These are phyloP conservation scores for Camellia oleifera DNA, from an alignment of 179 eudicot species.

Conservation along the genomic window DNA sequence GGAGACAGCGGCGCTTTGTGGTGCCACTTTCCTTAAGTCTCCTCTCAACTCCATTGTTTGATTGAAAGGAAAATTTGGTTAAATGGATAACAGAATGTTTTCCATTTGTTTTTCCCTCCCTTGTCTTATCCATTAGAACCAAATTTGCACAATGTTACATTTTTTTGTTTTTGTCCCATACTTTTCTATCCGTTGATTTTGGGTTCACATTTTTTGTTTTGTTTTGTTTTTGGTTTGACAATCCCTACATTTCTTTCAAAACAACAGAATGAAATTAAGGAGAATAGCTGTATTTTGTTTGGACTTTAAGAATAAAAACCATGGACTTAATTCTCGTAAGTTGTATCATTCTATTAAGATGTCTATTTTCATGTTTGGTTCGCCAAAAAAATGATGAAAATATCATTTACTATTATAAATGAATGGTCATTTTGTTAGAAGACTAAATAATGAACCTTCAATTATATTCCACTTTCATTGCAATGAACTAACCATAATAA, in stretches of 20 bases:
- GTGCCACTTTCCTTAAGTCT: conserved; percentile 17
- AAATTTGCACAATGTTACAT: neutral
- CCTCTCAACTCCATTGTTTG: neutral
- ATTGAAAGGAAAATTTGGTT: neutral
- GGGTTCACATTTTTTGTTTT: no score
- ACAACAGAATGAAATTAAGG: no score
- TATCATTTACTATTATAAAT: no score
- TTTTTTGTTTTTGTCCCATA: neutral
- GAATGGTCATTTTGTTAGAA: no score
- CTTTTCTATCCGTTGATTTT: neutral
- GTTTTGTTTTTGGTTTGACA: no score
- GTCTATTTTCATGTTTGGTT: no score
- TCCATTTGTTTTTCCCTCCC: neutral
- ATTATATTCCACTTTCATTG: no score
- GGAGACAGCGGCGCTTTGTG: conserved; percentile 13
- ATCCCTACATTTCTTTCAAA: neutral
- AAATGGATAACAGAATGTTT: neutral
- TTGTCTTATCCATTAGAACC: neutral
- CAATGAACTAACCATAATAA: no score
- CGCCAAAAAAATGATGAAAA: no score
- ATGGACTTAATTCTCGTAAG: no score
- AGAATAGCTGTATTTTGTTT: neutral
- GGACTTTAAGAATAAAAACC: neutral
- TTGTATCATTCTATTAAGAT: no score
- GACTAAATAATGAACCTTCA: no score